Base-by-base conservation (phyloP, 2,329 filamentous ascomycete species). In the Ophiostoma sp. region DNA sequence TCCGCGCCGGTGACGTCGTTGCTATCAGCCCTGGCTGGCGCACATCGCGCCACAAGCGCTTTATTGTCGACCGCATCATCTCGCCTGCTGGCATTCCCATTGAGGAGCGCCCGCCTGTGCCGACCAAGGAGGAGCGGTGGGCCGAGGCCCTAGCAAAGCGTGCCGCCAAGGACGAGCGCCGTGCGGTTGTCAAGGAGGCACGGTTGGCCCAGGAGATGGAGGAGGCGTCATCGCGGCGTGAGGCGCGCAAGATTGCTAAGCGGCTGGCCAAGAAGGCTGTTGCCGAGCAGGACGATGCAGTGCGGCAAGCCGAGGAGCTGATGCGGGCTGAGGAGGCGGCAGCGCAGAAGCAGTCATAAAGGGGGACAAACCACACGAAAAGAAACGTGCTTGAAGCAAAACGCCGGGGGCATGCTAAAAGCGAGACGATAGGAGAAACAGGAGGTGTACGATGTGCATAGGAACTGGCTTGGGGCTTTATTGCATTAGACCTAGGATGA, bases 51-150 rank as follows among this genome's bases (percentile, higher is more conserved):
- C 80, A 82, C 71, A 91, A 93, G 73, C 85, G 86, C 40, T 90
- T 94, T 74, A 87, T 93, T 47, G 87, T 95, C 41, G 87, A 88
- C 72, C 81, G 84, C 70, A 93, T 95, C 73, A 84, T 94, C 70
- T 88, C 90, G 3, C 91, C 89, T 2, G 81, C 80, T 66, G 89
- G 89, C 18, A 80, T 81, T 1, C 83, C 87, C 2, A 85, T 91
- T 67, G 82, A 87, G 41, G 82, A 85, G 68, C 82, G 91, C 6
- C 87, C 89, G 5, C 82, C 86, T 0, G 82, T 95, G 11, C 88
- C 89, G 40, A 87, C 83, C 0, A 76, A 86, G 63, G 85, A 87
- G 66, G 86, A 93, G 77, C 80, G 85, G 60, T 81, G 86, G 73
- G 81, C 76, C 12, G 79, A 81, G 66, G 82, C 84, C 69, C 82